Base-by-base conservation (phyloP, 257 asterid species). In the Rhazya stricta region DNA sequence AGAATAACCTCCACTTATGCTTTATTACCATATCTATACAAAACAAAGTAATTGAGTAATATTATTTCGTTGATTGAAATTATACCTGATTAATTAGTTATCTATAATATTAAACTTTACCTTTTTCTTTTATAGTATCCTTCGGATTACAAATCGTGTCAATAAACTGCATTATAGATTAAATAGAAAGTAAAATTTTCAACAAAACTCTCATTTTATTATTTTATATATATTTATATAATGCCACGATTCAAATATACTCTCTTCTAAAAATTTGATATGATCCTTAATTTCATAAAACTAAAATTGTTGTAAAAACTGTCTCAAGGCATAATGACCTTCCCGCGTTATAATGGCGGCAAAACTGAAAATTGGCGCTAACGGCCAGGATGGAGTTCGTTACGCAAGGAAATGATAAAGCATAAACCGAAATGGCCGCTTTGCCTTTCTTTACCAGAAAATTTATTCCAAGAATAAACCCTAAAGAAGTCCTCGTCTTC, bases 381-480 rank as follows among this genome's bases (percentile, higher is more conserved):
- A 25, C 58, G 41, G 41, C 57, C 37, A 10, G 2, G 36, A 68
- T 30, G 74, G 39, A 42, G 30, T 67, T 37, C 48, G 51, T 67
- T n/a, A 46, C 32, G 42, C 48, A 69, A 43, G 50, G 71, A 75
- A 34, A 51, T 21, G 36, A 61, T 53, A 39, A 48, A 11, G 51
- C 37, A 75, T 65, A 23, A 67, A 25, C 91, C 93, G 91, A 86
- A 80, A 87, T 63, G 57, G 68, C 74, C 74, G 89, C 79, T 73
- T 58, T 4, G 57, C 88, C 91, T 41, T 83, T 82, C 88, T 50
- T 81, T 68, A 30, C 67, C 25, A 39, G 50, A 78, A 34, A 62
- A 32, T 67, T 72, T 45, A 75, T 72, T 63, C 21, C 73, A 46
- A 76, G 66, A 81, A 77, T 74, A 86, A 88, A 85, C 90, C 88